These are phyloP conservation scores for Chaetomiaceae sp. DNA, from an alignment of 2,329 filamentous ascomycete genomes.

Conservation along the genomic window DNA sequence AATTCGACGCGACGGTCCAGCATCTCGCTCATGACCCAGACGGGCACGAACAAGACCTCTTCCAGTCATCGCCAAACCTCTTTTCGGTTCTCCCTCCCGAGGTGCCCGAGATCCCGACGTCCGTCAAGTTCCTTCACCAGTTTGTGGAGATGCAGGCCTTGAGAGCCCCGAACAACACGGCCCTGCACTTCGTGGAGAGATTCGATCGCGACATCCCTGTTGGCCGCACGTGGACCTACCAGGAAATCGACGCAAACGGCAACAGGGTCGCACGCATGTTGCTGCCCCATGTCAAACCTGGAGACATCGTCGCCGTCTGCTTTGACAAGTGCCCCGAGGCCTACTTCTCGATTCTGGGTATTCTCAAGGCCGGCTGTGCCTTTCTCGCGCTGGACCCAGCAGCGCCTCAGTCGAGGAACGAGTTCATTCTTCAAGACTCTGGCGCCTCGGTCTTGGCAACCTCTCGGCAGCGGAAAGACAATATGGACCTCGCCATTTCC, in stretches of 20 bases:
- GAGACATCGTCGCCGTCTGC: constrained; percentile 67
- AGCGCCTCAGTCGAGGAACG: constrained; percentile 67
- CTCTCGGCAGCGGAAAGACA: constrained; percentile 29
- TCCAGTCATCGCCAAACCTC: constrained; percentile 34
- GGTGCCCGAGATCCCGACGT: constrained; percentile 51
- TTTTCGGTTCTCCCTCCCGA: constrained; percentile 65
- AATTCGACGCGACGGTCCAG: constrained; percentile 65
- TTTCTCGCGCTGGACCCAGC: constrained; percentile 77
- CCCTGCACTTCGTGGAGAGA: constrained; percentile 69
- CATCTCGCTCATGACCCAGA: constrained; percentile 52
- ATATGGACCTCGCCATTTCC: constrained; percentile 33
- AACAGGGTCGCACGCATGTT: constrained; percentile 70
- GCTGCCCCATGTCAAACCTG: constrained; percentile 43
- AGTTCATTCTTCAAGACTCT: constrained; percentile 75
- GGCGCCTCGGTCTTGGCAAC: constrained; percentile 59
- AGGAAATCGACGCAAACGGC: constrained; percentile 64
- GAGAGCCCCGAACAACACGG: constrained; percentile 54
- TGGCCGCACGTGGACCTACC: constrained; percentile 66
- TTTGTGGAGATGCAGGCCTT: constrained; percentile 66
- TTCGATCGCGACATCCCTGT: constrained; percentile 44
- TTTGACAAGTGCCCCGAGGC: constrained; percentile 84
- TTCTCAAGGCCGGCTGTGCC: constrained; percentile 75
- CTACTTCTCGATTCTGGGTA: constrained; percentile 75
- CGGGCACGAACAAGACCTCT: constrained; percentile 37
- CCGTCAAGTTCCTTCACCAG: constrained; percentile 64